phyloP scores from a whole-genome alignment of 805 yeast species.

The Teunomyces atbi region DNA sequence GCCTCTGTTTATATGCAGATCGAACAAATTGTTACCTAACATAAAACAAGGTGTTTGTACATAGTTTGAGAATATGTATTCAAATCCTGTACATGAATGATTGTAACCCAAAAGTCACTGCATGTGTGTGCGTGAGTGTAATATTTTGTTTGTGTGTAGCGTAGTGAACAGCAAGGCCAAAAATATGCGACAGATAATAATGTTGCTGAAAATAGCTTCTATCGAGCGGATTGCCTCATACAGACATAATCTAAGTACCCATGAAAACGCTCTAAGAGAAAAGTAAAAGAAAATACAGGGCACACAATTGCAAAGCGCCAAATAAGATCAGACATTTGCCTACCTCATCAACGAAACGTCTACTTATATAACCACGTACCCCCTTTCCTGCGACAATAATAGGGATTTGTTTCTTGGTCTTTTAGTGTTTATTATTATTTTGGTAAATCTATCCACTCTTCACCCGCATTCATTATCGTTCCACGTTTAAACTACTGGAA shows the following conservation, averaged over 20 bases:
- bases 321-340: background rate
- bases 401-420: background rate
- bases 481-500: background rate
- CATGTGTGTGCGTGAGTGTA: background rate
- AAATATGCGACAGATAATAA: background rate
- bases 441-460: background rate
- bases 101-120: background rate
- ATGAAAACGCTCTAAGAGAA: background rate
- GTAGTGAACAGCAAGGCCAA: conserved; percentile 4
- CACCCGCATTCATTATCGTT: background rate
- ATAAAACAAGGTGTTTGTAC: background rate
- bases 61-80: background rate
- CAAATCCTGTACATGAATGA: background rate
- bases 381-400: background rate
- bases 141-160: background rate
- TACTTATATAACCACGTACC: background rate
- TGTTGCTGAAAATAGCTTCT: background rate
- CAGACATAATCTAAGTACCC: background rate
- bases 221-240: background rate
- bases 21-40: background rate
- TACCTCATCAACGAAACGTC: background rate
- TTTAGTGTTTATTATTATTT: background rate
- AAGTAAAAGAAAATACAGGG: background rate
- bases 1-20: background rate
- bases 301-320: background rate